A percentile compares a stretch with the other conserved stretches of the same genome.
These are phyloP conservation scores for Fusarium caatingaense DNA, from an alignment of 2,329 filamentous ascomycete genomes.

Conservation along the genomic window DNA sequence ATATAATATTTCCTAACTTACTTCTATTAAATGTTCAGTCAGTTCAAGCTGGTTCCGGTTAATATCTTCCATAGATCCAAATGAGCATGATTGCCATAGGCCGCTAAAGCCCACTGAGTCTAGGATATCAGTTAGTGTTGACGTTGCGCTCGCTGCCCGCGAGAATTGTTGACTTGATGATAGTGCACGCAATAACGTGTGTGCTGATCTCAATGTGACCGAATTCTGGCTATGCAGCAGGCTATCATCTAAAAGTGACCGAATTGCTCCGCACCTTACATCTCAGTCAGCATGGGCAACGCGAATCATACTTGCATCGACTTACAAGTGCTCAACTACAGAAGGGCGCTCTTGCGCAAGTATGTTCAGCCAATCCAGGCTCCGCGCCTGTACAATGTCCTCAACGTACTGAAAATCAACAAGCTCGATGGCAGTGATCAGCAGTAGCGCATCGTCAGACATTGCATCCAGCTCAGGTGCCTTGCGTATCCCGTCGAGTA, in stretches of 20 bases:
- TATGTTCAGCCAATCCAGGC: constrained; percentile 68
- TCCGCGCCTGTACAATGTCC: constrained; percentile 69
- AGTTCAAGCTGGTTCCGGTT: constrained; percentile 57
- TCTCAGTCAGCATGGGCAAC: not conserved
- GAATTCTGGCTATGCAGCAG: constrained; percentile 72
- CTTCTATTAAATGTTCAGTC: constrained; percentile 71
- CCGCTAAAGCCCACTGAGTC: constrained; percentile 72
- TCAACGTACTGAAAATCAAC: constrained; percentile 75
- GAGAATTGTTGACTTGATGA: constrained; percentile 65
- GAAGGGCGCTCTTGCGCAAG: constrained; percentile 65
- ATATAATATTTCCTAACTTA: constrained; percentile 47
- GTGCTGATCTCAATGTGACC: constrained; percentile 68
- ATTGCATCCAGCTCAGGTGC: constrained; percentile 56
- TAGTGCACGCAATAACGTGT: constrained; percentile 68
- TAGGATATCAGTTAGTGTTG: constrained; percentile 63
- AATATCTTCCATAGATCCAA: constrained; percentile 55
- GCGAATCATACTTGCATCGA: constrained; percentile 11
- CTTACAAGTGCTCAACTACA: constrained; percentile 70
- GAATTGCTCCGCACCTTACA: constrained; percentile 65
- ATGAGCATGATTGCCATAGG: constrained; percentile 68
- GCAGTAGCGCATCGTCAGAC: constrained; percentile 70
- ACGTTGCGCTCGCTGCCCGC: constrained; percentile 59
- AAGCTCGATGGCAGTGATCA: constrained; percentile 72
- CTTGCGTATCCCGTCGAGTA: constrained; percentile 41
- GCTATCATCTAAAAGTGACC: constrained; percentile 69